Percentiles rank a stretch among this genome's conserved stretches.
Evolutionary conservation across 345 rosid genomes (phyloP).

Genomic region (Draba incana): DNA sequence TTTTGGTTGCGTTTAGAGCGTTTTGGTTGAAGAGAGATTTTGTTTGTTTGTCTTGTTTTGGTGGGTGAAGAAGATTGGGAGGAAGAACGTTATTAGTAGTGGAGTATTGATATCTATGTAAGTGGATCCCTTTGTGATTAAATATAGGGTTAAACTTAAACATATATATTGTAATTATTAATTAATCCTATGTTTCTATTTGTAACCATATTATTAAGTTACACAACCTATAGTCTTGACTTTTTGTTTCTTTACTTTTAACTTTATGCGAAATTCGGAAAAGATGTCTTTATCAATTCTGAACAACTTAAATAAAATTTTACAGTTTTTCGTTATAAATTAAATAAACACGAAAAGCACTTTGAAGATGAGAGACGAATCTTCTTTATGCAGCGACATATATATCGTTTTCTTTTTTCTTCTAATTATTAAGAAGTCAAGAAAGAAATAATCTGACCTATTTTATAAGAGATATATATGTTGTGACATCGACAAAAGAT

Average conservation of each 20-base stretch:
- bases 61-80: slow-evolving; percentile 18
- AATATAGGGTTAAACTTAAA: background rate
- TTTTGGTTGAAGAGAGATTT: slow-evolving; percentile 2
- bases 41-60: slow-evolving; percentile 15
- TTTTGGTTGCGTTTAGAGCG: background rate
- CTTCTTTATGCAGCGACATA: slow-evolving; percentile 7
- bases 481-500: no score
- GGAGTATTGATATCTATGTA: slow-evolving; percentile 27
- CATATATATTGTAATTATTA: slow-evolving; percentile 21
- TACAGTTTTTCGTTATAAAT: background rate
- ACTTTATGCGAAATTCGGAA: slow-evolving; percentile 17
- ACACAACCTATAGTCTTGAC: background rate
- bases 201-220: slow-evolving; percentile 6
- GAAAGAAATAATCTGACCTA: slow-evolving; percentile 7
- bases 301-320: background rate
- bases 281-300: slow-evolving; percentile 7
- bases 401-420: background rate
- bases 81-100: background rate
- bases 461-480: no score
- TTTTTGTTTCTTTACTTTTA: background rate
- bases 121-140: slow-evolving; percentile 2
- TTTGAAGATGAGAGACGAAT: slow-evolving; percentile 19
- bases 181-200: slow-evolving; percentile 14
- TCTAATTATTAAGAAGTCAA: background rate
- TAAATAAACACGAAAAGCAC: slow-evolving; percentile 22